Conservation (phyloP, 139 green algal species). For the Chlorella sp. region DNA sequence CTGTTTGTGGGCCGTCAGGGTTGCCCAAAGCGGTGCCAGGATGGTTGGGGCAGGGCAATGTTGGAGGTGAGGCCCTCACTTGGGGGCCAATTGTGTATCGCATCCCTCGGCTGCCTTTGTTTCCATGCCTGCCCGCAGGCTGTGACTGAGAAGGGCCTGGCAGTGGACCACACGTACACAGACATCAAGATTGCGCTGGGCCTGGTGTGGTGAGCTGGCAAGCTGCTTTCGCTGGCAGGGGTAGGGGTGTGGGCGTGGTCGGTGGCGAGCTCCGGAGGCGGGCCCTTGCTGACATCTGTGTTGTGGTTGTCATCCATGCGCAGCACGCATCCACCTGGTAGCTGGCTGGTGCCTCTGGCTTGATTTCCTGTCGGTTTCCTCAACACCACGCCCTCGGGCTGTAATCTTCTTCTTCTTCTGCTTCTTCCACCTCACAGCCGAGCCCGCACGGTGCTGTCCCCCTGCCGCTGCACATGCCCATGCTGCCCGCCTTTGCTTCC, state of each 20-base stretch:
- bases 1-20: neutral
- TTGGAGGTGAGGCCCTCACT: neutral
- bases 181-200: constrained; percentile 82
- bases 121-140: constrained; percentile 49
- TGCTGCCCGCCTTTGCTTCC: neutral
- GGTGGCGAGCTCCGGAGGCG: neutral
- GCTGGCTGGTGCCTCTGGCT: too few species aligned
- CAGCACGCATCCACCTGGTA: too few species aligned
- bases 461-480: too few species aligned
- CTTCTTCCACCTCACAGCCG: neutral
- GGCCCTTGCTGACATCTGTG: neutral
- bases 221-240: too few species aligned
- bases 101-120: neutral
- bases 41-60: too few species aligned
- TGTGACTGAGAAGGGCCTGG: constrained; percentile 56
- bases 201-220: constrained; percentile 63
- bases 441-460: neutral
- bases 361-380: too few species aligned
- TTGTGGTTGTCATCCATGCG: neutral
- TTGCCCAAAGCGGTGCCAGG: too few species aligned
- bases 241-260: neutral
- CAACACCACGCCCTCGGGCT: too few species aligned
- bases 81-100: neutral
- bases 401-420: neutral
- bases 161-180: constrained; percentile 67